A percentile compares a stretch with the other conserved stretches of the same genome.
Conservation (phyloP, 2,329 filamentous ascomycete genomes). For the Pyricularia grisea region DNA sequence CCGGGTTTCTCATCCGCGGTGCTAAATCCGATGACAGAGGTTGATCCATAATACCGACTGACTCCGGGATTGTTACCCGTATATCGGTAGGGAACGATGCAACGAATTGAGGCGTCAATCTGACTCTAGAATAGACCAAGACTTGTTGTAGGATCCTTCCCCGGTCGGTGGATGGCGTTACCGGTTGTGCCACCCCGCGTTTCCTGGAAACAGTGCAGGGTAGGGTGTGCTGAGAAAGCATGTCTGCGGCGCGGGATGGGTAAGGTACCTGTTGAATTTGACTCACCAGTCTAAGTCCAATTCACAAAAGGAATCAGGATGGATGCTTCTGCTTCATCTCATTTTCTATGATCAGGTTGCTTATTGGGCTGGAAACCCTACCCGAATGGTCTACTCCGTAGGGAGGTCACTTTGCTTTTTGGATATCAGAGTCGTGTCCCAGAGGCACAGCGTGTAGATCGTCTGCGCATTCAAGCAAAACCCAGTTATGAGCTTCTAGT, state of each 20-base stretch:
- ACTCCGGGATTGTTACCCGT: neutral
- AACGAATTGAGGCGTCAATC: too few relatives aligned
- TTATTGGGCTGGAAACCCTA: neutral
- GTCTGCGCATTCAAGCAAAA: neutral
- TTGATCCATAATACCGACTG: neutral
- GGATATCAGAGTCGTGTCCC: neutral
- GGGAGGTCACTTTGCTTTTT: neutral
- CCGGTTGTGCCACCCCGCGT: neutral
- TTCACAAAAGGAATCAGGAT: neutral
- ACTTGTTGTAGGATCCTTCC: neutral
- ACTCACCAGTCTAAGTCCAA: too few relatives aligned
- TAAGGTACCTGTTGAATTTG: too few relatives aligned
- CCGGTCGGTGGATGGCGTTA: neutral
- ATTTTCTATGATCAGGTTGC: neutral
- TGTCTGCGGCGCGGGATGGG: neutral
- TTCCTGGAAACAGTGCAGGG: neutral
- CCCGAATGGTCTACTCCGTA: neutral
- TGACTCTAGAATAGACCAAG: neutral
- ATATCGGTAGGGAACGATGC: neutral
- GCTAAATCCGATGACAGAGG: neutral
- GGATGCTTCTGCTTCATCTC: neutral
- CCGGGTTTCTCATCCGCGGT: neutral
- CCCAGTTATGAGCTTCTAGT: too few relatives aligned
- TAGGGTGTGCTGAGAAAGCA: neutral
- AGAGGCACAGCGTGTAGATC: neutral